A percentile compares a stretch with the other conserved stretches of the same genome.
phyloP scores from a whole-genome alignment of 1,284 basidiomycete species.

The Omphalotus olearius region DNA sequence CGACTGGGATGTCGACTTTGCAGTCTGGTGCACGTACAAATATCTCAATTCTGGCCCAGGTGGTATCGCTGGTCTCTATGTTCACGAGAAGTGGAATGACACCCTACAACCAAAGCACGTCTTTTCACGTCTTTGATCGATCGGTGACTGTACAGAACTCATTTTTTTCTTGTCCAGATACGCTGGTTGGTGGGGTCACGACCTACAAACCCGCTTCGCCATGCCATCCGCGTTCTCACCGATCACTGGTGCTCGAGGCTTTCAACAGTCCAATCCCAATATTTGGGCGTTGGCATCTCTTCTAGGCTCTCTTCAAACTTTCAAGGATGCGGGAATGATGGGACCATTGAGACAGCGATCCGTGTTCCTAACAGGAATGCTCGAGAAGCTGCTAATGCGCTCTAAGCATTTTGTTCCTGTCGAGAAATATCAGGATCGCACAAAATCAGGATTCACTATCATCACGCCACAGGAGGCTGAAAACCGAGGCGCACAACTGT shows the following conservation, averaged over 20 bases:
- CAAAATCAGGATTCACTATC: constrained; percentile 70
- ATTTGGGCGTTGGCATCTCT: constrained; percentile 78
- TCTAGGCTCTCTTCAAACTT: constrained; percentile 78
- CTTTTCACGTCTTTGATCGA: constrained; percentile 12
- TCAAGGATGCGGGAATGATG: constrained; percentile 77
- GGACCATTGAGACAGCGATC: constrained; percentile 65
- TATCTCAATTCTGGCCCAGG: constrained; percentile 97
- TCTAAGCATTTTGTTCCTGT: constrained; percentile 61
- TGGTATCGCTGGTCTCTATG: constrained; percentile 89
- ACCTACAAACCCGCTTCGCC: constrained; percentile 81
- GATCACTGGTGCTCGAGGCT: constrained; percentile 88
- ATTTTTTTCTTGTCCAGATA: constrained; percentile 45
- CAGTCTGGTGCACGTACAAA: constrained; percentile 98
- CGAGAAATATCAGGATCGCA: constrained; percentile 24
- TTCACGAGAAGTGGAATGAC: constrained; percentile 80
- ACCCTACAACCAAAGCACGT: constrained; percentile 54
- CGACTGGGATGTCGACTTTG: constrained; percentile 95
- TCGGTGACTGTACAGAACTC: constrained; percentile 5
- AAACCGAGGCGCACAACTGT: constrained; percentile 81
- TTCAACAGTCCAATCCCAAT: constrained; percentile 93
- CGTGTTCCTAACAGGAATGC: constrained; percentile 61
- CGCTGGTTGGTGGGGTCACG: constrained; percentile 98
- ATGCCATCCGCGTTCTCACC: constrained; percentile 87
- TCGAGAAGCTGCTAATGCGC: constrained; percentile 61
- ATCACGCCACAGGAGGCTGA: constrained; percentile 74